These are phyloP conservation scores for Solanum hybrid DNA, from an alignment of 305 asterid genomes.

Conservation along the genomic window DNA sequence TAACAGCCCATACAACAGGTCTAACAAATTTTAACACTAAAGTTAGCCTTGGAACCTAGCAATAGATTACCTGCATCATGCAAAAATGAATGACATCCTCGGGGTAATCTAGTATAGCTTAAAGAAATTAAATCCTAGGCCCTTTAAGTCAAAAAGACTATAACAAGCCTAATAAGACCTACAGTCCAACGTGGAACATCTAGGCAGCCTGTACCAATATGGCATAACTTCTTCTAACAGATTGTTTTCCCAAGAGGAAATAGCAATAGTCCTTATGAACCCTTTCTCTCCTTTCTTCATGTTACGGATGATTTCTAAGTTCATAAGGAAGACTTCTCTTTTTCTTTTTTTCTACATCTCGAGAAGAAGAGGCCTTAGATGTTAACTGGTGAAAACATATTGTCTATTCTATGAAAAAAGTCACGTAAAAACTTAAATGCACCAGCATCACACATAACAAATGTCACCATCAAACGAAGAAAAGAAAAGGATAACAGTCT, in stretches of 20 bases:
- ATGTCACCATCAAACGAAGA: not conserved
- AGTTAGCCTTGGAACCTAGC: not conserved
- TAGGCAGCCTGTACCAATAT: not conserved
- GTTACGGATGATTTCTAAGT: not conserved
- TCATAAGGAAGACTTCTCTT: not conserved
- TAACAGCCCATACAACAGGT: not conserved
- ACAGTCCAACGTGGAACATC: not conserved
- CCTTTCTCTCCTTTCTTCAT: not conserved
- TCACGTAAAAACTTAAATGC: not conserved
- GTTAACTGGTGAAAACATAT: not conserved
- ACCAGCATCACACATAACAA: not conserved
- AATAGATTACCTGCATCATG: not conserved
- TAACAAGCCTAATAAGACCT: not conserved
- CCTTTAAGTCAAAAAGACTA: not conserved
- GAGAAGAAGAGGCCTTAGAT: not conserved
- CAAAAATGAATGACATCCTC: not conserved
- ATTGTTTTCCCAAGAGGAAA: not conserved
- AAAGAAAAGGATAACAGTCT: not conserved
- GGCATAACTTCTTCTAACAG: not conserved
- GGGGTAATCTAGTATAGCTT: not conserved
- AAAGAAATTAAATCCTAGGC: not conserved
- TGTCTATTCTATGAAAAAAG: not conserved
- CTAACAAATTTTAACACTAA: not conserved
- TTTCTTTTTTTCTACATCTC: not conserved
- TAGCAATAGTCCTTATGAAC: not conserved